Base-by-base conservation (phyloP, 371 early-diverging fungal genomes). In the Apophysomyces variabilis region DNA sequence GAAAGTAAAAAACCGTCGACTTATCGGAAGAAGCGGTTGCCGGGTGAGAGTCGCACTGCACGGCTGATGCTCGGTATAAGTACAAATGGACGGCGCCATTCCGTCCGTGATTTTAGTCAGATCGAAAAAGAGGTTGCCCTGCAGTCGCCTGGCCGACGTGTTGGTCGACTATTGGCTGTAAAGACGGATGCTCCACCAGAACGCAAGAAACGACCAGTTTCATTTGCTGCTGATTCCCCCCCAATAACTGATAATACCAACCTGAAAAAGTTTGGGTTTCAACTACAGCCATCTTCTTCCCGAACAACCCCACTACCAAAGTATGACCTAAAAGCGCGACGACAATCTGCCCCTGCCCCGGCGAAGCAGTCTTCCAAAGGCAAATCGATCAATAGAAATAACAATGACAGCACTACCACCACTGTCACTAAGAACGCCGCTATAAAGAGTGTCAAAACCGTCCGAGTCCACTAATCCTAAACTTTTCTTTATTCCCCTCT, bases 61-160 rank as follows among this genome's bases (percentile, higher is more conserved):
- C 69, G 81, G 45, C 60, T 80, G 32, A 78, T 74, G 75, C 73
- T 78, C 76, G 81, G 81, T 0, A 68, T 80, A 7, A 80, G 81
- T 37, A 74, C 81, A 7, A 70, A 64, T 46, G 74, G 72, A 0
- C 66, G 75, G 38, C 66, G 71, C 35, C 70, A 74, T 36, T 61
- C 72, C 9, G 68, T 43, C 36, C 57, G 50, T 45, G 61, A 44
- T 60, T 66, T 60, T 72, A 67, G 41, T 61, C 63, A 50, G 61
- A 13, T 13, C 36, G 54, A 11, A 43, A 60, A 41, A 57, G 58
- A 21, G 13, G 60, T 16, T 57, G 43, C 14, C n/a, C 58, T 13
- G 14, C 65, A 44, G 66, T 68, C 8, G 60, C 68, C 16, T 43
- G 61, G 39, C 46, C 21, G 54, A 43, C 45, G 61, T 32, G 12